Percentiles rank a stretch among this genome's conserved stretches.
Conservation (phyloP, 768 basidiomycete genomes). For the Pleurotus pulmonarius region DNA sequence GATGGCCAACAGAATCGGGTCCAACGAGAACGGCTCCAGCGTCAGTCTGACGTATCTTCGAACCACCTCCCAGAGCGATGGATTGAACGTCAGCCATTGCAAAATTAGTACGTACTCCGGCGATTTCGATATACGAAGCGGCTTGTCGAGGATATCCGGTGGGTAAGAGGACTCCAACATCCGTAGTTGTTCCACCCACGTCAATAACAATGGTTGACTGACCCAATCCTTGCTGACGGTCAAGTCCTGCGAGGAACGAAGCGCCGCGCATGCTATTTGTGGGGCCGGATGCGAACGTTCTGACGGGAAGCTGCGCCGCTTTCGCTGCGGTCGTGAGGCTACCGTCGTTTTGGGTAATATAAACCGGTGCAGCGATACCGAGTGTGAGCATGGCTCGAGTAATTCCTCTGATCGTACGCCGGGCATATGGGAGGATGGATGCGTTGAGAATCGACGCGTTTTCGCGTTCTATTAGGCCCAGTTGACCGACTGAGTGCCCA, state of each 20-base stretch:
- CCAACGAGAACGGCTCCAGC: conserved; percentile 46
- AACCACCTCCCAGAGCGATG: conserved; percentile 65
- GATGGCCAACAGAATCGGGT: conserved; percentile 63
- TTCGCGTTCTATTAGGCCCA: conserved; percentile 61
- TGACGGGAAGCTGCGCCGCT: conserved; percentile 56
- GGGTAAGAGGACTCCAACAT: conserved; percentile 58
- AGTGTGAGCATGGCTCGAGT: conserved; percentile 44
- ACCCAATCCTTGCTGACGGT: conserved; percentile 16
- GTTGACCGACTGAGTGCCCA: conserved; percentile 40
- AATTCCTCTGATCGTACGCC: conserved; percentile 51
- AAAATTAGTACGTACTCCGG: conserved; percentile 59
- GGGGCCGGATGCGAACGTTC: conserved; percentile 58
- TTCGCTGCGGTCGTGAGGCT: conserved; percentile 45
- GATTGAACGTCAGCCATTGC: conserved; percentile 56
- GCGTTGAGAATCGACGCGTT: conserved; percentile 70
- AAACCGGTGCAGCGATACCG: conserved; percentile 44
- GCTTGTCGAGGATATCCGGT: conserved; percentile 61
- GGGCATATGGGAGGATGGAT: conserved; percentile 56
- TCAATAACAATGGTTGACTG: conserved; percentile 51
- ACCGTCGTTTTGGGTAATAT: conserved; percentile 59
- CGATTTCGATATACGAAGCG: conserved; percentile 56
- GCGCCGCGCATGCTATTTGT: conserved; percentile 74
- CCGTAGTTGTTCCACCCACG: conserved; percentile 64
- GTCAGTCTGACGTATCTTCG: conserved; percentile 36
- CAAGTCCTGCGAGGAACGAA: conserved; percentile 47